Conservation (phyloP, 2,329 filamentous ascomycete species). For the Penicillium verrucosum region DNA sequence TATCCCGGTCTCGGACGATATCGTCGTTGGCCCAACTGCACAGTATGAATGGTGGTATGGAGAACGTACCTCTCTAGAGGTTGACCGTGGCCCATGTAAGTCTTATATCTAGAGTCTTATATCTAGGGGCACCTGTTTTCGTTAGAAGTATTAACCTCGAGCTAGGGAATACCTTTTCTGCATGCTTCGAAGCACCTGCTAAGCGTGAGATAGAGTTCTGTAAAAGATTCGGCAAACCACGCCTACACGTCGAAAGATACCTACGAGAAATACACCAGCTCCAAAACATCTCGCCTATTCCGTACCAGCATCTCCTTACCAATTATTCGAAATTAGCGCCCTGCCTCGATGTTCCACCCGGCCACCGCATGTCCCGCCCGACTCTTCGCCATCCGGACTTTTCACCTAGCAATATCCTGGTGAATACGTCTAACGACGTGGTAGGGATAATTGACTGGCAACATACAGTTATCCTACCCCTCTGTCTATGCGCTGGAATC, state of each 20-base stretch:
- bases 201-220: conserved; percentile 27
- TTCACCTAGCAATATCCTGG: conserved; percentile 32
- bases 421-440: conserved; percentile 26
- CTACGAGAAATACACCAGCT: conserved; percentile 22
- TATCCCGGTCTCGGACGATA: conserved; percentile 7
- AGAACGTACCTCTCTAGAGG: conserved; percentile 16
- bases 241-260: conserved; percentile 20
- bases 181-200: conserved; percentile 21
- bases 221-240: conserved; percentile 21
- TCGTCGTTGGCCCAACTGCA: conserved; percentile 26
- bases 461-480: conserved; percentile 28
- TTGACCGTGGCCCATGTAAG: conserved; percentile 27
- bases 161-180: conserved; percentile 11
- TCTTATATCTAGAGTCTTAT: neutral
- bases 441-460: conserved; percentile 34
- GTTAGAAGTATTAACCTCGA: conserved; percentile 2
- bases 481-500: conserved; percentile 30
- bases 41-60: conserved; percentile 27
- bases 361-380: conserved; percentile 19
- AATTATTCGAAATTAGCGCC: conserved; percentile 18
- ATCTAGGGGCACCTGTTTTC: neutral
- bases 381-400: conserved; percentile 27
- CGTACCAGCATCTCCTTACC: conserved; percentile 14
- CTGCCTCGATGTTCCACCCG: conserved; percentile 15
- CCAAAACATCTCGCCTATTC: conserved; percentile 8